Evolutionary conservation across 2,329 filamentous ascomycete genomes (phyloP).

Genomic region (Magnaporthales sp.): DNA sequence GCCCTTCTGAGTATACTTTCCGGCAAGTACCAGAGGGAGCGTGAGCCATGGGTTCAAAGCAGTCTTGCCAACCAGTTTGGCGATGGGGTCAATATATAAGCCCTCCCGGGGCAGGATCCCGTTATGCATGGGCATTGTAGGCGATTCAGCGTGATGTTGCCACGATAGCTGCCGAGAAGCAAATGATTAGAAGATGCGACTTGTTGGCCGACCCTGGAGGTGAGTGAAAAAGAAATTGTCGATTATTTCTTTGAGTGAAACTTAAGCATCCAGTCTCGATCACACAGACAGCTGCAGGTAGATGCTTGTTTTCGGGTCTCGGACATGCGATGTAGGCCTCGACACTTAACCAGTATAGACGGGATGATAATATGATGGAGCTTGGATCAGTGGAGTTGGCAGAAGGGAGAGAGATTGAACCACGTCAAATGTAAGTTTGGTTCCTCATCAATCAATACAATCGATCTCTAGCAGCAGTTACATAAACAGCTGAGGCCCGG

Average conservation of each 20-base stretch:
- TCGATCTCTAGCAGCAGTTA: neutral
- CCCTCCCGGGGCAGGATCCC: constrained; percentile 47
- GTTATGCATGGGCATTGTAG: constrained; percentile 37
- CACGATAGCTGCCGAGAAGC: no score
- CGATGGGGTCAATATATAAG: constrained; percentile 51
- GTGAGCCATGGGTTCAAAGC: constrained; percentile 56
- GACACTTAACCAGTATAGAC: no score
- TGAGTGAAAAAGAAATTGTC: neutral
- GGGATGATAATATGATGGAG: neutral
- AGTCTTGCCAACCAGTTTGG: constrained; percentile 48
- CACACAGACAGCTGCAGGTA: neutral
- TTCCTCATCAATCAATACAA: neutral
- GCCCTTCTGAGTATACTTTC: constrained; percentile 55
- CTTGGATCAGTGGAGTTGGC: neutral
- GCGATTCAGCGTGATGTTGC: no score
- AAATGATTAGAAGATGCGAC: no score
- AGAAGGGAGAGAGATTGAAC: neutral
- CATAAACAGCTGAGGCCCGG: neutral
- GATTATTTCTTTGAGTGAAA: no score
- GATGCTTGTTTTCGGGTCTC: no score
- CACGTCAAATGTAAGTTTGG: neutral
- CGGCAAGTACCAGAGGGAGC: constrained; percentile 53
- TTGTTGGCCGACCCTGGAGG: no score
- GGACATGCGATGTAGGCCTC: no score
- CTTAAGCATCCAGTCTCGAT: neutral